Evolutionary conservation across 2,329 filamentous ascomycete genomes (phyloP), one percentile per base, ranked within the genome.

Genomic region (Trichophyton simii): DNA sequence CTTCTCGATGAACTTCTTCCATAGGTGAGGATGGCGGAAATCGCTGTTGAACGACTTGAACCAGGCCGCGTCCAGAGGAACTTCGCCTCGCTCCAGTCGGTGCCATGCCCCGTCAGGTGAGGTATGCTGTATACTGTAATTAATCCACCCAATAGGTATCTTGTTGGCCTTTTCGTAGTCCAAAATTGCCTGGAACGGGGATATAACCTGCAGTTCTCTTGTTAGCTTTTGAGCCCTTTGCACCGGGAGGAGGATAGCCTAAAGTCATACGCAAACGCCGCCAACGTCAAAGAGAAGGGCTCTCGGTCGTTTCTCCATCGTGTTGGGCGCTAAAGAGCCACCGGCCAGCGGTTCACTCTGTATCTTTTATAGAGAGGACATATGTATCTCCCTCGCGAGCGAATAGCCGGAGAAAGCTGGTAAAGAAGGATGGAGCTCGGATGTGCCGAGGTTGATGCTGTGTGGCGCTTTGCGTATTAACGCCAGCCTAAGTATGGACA

Each of bases 281-380:
- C 94, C 94, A 67, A 99, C 94, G 75, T 99, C 94, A 73, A 97
- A 97, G 22, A 99, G 79, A 36, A 95, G 77, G 61, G 89, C 88
- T 67, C 88, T 87, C 34, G 88, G 88, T 61, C 67, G 50, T 54
- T 54, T 34, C 3, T 20, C 50, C 50, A 54, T 54, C 28, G 6
- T 31, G 50, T 6, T n/a, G 34, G 8, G 13, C 13, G 4, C 25
- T 20, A 11, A 20, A 48, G 28, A 34, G 46, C n/a, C 9, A 31
- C 22, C 22, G 28, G 50, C 28, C 50, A 31, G 50, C 28, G 11
- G 22, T 34, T 31, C 31, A 54, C 50, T 31, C 22, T 13, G 18
- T 11, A 9, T 48, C 20, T 25, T 48, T 48, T 25, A 48, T 20
- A 48, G 20, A 18, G 4, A 46, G 15, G 18, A 7, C 7, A 48